A percentile compares a stretch with the other conserved stretches of the same genome.
Conservation (phyloP, 306 rosid species). For the Betula pendula region DNA sequence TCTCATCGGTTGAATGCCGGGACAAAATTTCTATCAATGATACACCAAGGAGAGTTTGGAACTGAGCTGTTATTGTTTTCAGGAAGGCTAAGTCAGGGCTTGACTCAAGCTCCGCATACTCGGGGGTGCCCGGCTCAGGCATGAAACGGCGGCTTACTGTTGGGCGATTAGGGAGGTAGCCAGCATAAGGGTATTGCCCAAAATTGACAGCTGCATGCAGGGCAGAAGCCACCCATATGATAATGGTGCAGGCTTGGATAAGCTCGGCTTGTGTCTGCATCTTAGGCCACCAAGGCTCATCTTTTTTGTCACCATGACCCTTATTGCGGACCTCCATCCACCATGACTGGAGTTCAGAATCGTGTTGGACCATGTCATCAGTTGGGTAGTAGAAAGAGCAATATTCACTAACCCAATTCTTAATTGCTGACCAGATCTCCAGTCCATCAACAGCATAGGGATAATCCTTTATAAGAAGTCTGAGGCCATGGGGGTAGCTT, state of each 20-base stretch:
- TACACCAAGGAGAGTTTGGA: conserved; percentile 83
- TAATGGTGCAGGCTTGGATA: conserved; percentile 62
- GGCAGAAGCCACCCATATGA: conserved; percentile 96
- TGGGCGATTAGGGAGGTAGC: conserved; percentile 93
- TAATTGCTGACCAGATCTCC: conserved; percentile 87
- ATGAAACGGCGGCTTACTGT: conserved; percentile 91
- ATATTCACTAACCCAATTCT: conserved; percentile 75
- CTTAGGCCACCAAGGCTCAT: conserved; percentile 76
- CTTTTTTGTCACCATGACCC: conserved; percentile 91
- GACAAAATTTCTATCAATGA: conserved; percentile 81
- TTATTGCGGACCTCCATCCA: conserved; percentile 69
- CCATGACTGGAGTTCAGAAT: conserved; percentile 69
- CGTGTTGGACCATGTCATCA: conserved; percentile 51
- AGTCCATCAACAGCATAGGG: conserved; percentile 88
- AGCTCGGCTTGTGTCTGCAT: conserved; percentile 62
- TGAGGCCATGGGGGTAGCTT: conserved; percentile 57
- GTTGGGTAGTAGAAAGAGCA: conserved; percentile 58
- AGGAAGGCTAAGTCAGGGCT: conserved; percentile 72
- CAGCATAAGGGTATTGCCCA: conserved; percentile 93
- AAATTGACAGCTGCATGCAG: conserved; percentile 95
- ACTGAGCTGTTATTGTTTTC: conserved; percentile 86
- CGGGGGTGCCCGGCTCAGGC: conserved; percentile 89
- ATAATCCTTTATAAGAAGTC: conserved; percentile 77
- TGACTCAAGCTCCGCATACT: conserved; percentile 60
- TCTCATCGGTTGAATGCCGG: conserved; percentile 82